Base-by-base conservation (phyloP, 139 green algal genomes). In the Monoraphidium neglectum region DNA sequence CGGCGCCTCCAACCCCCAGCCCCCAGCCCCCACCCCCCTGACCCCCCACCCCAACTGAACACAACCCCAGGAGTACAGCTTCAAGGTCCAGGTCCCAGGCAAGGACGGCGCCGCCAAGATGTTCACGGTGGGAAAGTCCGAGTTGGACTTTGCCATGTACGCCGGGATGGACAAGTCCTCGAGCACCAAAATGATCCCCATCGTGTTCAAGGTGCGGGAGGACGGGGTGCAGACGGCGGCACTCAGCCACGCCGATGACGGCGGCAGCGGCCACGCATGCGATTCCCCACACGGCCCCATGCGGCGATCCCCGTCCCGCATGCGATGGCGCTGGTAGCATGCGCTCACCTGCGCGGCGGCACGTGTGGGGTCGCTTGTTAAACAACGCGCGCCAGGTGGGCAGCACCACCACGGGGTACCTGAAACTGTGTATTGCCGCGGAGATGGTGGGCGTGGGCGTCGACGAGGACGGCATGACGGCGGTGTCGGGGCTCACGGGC, bases 61-160 rank as follows among this genome's bases (percentile, higher is more conserved):
- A 28, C 36, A 37, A 24, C 28, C 77, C 70, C 65, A 90, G 85
- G 80, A 89, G 18, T 91, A 90, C 76, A 68, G 80, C 43, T 83
- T 91, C 70, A 87, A 89, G 65, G 65, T 91, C 26, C 84, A 90
- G 63, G 82, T 88, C 36, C 77, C 82, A 3, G 61, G 35, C 5
- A 77, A 76, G 40, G 59, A 15, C 12, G 62, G 30, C 30, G 65
- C 49, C 6, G 49, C 78, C 12, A 83, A 84, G 47, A 60, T 79
- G 0, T 47, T 77, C 61, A 90, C 84, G 2, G 53, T 91, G 4
- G 84, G 79, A 47, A 88, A 87, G 59, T 74, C 82, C 4, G 61
- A 60, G 4, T n/a, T 89, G 23, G 82, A 91, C 61, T 80, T 91
- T 60, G 76, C 85, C 13, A 62, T 68, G 33, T 88, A 69, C 60